A percentile compares a stretch with the other conserved stretches of the same genome.
Conservation (phyloP, 2,329 filamentous ascomycete genomes). For the Rhinocladiella similis region DNA sequence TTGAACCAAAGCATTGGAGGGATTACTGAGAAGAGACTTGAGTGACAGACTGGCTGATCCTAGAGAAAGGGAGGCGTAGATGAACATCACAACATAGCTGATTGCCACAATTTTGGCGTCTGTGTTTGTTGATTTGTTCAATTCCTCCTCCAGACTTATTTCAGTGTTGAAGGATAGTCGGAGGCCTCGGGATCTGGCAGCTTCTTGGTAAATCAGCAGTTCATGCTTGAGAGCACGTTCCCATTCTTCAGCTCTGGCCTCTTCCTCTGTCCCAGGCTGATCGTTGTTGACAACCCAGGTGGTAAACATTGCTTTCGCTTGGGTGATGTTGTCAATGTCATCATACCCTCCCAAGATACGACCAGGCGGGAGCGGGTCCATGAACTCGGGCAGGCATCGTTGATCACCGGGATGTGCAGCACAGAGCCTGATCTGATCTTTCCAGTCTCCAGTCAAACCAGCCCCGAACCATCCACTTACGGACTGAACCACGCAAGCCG, state of each 20-base stretch:
- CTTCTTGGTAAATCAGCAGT: slow-evolving; percentile 74
- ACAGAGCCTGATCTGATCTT: slow-evolving; percentile 69
- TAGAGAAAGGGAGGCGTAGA: slow-evolving; percentile 90
- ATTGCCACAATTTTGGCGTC: slow-evolving; percentile 95
- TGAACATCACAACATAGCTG: slow-evolving; percentile 98
- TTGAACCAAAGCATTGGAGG: slow-evolving; percentile 81
- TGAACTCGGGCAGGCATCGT: slow-evolving; percentile 81
- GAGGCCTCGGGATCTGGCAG: slow-evolving; percentile 75
- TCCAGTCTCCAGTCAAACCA: slow-evolving; percentile 68
- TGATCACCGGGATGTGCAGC: slow-evolving; percentile 70
- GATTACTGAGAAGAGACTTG: slow-evolving; percentile 76
- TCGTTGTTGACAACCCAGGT: slow-evolving; percentile 96
- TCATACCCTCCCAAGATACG: slow-evolving; percentile 84
- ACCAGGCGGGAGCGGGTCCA: slow-evolving; percentile 81
- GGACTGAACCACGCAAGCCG: slow-evolving; percentile 89
- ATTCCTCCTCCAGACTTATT: slow-evolving; percentile 88
- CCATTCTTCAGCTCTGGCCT: slow-evolving; percentile 82
- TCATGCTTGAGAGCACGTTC: slow-evolving; percentile 75
- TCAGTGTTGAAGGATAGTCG: slow-evolving; percentile 93
- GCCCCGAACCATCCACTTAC: slow-evolving; percentile 84
- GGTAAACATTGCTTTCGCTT: slow-evolving; percentile 77
- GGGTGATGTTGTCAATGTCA: slow-evolving; percentile 56
- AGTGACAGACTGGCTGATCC: slow-evolving; percentile 82
- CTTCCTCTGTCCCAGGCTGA: slow-evolving; percentile 68
- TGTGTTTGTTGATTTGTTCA: slow-evolving; percentile 98